phyloP scores from a whole-genome alignment of 352 stramenopile genomes.

The Globisporangium sylvaticum region DNA sequence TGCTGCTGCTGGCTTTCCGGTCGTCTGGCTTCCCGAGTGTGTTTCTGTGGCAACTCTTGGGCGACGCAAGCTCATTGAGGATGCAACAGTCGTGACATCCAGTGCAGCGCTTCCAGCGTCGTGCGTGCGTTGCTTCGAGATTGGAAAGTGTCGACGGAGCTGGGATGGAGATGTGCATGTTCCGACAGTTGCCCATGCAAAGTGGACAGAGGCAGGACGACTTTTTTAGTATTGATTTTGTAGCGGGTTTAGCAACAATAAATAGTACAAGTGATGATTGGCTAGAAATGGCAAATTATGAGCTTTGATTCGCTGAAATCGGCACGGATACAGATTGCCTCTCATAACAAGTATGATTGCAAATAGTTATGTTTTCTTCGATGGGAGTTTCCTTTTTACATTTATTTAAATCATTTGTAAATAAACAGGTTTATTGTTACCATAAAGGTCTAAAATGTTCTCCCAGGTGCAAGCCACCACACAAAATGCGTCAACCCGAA shows the following conservation, averaged over 20 bases:
- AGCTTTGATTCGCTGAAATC: not conserved
- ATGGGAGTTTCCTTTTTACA: too few species aligned
- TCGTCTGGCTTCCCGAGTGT: not conserved
- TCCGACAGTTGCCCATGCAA: not conserved
- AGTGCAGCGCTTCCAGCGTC: not conserved
- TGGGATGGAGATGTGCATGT: not conserved
- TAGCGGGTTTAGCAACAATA: not conserved
- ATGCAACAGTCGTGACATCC: constrained; percentile 5
- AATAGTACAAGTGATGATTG: not conserved
- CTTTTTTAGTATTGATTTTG: not conserved
- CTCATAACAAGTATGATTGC: too few species aligned
- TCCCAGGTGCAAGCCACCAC: not conserved
- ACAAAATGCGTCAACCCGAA: not conserved
- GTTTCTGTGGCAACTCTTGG: not conserved
- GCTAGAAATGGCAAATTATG: not conserved
- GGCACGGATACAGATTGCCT: too few species aligned
- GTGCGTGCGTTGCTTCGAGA: not conserved
- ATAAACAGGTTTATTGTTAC: too few species aligned
- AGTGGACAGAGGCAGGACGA: not conserved
- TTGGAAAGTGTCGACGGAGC: not conserved
- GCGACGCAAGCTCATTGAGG: not conserved
- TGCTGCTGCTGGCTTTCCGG: not conserved
- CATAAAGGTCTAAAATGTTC: too few species aligned
- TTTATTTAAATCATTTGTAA: too few species aligned
- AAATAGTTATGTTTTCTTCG: too few species aligned